A percentile compares a stretch with the other conserved stretches of the same genome.
Evolutionary conservation across 345 rosid genomes (phyloP).

Genomic region (Murraya koenigii): DNA sequence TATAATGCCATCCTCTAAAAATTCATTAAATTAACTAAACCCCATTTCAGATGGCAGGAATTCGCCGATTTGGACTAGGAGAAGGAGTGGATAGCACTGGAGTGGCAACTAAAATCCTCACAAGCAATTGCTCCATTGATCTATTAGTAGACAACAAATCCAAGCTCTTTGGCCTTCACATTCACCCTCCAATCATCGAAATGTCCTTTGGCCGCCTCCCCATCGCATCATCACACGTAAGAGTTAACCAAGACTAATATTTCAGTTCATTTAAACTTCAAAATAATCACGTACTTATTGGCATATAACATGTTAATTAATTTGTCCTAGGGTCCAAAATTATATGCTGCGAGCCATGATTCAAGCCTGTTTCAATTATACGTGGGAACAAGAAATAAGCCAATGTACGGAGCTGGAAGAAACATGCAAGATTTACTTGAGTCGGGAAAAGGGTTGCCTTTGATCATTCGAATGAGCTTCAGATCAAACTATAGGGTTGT

Average conservation of each 20-base stretch:
- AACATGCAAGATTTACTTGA: conserved; percentile 75
- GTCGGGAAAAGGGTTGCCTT: conserved; percentile 63
- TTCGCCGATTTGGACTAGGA: conserved; percentile 50
- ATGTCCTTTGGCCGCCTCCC: conserved; percentile 59
- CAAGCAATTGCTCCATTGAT: conserved; percentile 56
- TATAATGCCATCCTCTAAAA: not conserved
- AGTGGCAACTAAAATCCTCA: conserved; percentile 65
- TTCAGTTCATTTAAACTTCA: not conserved
- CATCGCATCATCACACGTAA: conserved; percentile 58
- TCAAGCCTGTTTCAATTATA: conserved; percentile 37
- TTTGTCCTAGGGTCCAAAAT: conserved; percentile 42
- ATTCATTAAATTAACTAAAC: no score
- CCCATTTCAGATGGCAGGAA: conserved; percentile 46
- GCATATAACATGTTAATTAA: not conserved
- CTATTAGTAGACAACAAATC: conserved; percentile 72
- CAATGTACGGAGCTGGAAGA: conserved; percentile 88
- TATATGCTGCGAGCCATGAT: conserved; percentile 47
- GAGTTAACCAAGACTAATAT: not conserved
- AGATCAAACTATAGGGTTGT: conserved; percentile 52
- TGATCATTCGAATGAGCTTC: conserved; percentile 39
- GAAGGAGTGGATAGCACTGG: conserved; percentile 84
- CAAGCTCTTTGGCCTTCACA: conserved; percentile 69
- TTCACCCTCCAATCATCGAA: conserved; percentile 54
- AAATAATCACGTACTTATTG: not conserved
- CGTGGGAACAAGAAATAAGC: conserved; percentile 58